Evolutionary conservation across 495 filamentous ascomycete species (phyloP).

Genomic region (Apiosordaria backusii): DNA sequence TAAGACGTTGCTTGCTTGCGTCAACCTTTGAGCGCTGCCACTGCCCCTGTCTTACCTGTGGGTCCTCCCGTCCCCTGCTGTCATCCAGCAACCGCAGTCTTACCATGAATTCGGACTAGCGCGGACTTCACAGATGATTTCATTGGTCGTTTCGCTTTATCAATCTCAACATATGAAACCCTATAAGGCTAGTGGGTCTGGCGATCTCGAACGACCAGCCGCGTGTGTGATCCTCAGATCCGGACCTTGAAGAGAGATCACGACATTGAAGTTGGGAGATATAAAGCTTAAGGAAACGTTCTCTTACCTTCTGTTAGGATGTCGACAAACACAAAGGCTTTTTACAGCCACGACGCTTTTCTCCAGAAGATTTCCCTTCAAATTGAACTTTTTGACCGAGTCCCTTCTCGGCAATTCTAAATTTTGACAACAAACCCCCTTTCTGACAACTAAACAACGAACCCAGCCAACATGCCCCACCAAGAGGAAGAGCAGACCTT

Average conservation of each 20-base stretch:
- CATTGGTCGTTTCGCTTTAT: not conserved
- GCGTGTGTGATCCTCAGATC: not conserved
- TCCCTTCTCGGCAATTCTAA: not conserved
- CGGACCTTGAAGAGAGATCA: not conserved
- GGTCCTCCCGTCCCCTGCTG: not conserved
- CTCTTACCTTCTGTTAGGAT: not conserved
- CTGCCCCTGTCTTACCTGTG: not conserved
- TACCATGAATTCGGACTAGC: not conserved
- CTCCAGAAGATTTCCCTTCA: too few relatives aligned
- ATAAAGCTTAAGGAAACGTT: not conserved
- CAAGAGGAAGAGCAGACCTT: slow-evolving; percentile 14
- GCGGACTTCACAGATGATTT: not conserved
- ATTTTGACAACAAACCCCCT: not conserved
- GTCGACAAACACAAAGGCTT: not conserved
- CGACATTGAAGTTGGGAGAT: not conserved
- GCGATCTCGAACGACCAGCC: not conserved
- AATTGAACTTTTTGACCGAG: too few relatives aligned
- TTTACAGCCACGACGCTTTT: not conserved
- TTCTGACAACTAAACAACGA: too few relatives aligned
- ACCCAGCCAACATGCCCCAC: not conserved
- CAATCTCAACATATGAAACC: not conserved
- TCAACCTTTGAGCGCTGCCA: not conserved
- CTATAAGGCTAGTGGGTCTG: not conserved
- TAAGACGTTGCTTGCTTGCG: not conserved
- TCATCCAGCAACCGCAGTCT: not conserved